Evolutionary conservation across 2,329 filamentous ascomycete genomes (phyloP), one percentile per base, ranked within the genome.

Genomic region (Ustulina deusta): DNA sequence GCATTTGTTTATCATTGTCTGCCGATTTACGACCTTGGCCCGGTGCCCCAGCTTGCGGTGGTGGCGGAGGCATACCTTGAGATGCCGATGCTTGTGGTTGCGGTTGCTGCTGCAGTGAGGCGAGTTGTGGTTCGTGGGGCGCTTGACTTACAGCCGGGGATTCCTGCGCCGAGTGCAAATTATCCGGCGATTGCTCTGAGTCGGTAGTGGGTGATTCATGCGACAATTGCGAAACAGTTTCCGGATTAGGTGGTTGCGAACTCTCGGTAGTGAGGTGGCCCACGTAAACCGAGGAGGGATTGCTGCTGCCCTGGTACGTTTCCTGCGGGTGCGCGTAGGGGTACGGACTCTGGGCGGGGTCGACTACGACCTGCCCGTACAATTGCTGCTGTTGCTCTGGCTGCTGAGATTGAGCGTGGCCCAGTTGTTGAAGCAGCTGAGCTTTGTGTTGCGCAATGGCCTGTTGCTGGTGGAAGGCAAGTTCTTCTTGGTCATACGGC

Each of bases 141-240:
- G 69, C 60, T 68, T 75, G 74, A 68, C 78, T 82, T 65, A 82
- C 75, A 63, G 81, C 79, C 29, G 84, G 80, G 11, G 83, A 81
- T n/a, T 78, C 77, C 69, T 84, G 83, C 55, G 79, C 76, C 59
- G 82, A 81, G 38, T 85, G 82, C 61, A 81, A 73, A 71, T 80
- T 81, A 69, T 78, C 75, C 68, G 81, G 75, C 54, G 74, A 75
- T 63, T 81, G 79, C 67, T 87, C 86, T 44, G 81, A 80, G 69
- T 89, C 87, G 48, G 81, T 80, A 20, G 83, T 76, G 40, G 84
- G 85, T 38, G 87, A 89, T 66, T 90, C 89, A 81, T 86, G 84
- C 75, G 89, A 90, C 72, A 88, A 76, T 77, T 90, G 87, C 6
- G 88, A 90, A 42, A 88, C 78, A 5, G 87, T 89, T 77, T 90